Evolutionary conservation across 495 filamentous ascomycete species (phyloP).

Genomic region (Hyaloscypha finlandica): DNA sequence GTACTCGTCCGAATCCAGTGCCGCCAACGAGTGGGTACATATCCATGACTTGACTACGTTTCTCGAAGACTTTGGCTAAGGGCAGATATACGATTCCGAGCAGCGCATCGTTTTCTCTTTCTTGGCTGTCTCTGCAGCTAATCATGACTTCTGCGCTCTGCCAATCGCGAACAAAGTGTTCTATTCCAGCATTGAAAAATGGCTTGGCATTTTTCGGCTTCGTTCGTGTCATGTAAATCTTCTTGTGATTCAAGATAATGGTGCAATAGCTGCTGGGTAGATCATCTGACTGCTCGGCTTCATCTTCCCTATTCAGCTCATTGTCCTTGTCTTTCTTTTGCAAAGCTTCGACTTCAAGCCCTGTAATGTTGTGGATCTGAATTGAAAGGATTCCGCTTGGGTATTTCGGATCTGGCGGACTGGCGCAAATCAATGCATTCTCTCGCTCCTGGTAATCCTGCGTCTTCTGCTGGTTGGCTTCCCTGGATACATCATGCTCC

Average conservation of each 20-base stretch:
- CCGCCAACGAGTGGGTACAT: slow-evolving; percentile 63
- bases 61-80: slow-evolving; percentile 54
- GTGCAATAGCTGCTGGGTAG: slow-evolving; percentile 69
- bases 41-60: slow-evolving; percentile 60
- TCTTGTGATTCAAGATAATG: slow-evolving; percentile 69
- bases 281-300: slow-evolving; percentile 59
- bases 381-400: slow-evolving; percentile 66
- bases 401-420: slow-evolving; percentile 56
- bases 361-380: slow-evolving; percentile 73
- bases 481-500: slow-evolving; percentile 50
- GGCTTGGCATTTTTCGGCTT: slow-evolving; percentile 77
- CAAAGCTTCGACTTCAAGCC: slow-evolving; percentile 58
- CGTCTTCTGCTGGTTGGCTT: slow-evolving; percentile 61
- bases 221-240: slow-evolving; percentile 68
- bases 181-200: slow-evolving; percentile 78
- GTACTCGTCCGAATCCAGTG: slow-evolving; percentile 66
- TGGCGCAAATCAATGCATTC: slow-evolving; percentile 56
- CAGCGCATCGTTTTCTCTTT: slow-evolving; percentile 66
- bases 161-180: slow-evolving; percentile 71
- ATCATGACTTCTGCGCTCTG: slow-evolving; percentile 63
- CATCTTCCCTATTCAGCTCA: slow-evolving; percentile 49
- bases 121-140: slow-evolving; percentile 62
- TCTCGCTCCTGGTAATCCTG: slow-evolving; percentile 59
- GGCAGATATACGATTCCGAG: slow-evolving; percentile 69
- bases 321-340: slow-evolving; percentile 47